Base-by-base conservation (phyloP, 306 rosid genomes). In the Vicia sativa region DNA sequence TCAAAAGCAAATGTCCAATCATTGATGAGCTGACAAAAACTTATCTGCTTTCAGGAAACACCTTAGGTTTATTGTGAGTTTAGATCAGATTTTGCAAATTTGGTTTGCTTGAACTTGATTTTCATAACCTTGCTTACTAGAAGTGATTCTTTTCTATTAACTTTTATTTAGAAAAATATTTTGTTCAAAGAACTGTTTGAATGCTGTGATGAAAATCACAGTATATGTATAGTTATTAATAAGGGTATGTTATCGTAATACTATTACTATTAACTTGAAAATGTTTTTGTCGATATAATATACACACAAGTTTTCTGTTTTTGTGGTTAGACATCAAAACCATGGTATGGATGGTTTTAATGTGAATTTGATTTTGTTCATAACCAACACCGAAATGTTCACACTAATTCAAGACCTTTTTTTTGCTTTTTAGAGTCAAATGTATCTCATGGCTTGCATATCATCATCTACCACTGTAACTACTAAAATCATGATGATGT, bases 241-340 rank as follows among this genome's bases (percentile, higher is more conserved):
- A 60, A 37, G 14, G 14, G 23, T 37, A 37, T 37, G n/a, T 60
- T 60, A 16, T 10, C 11, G 15, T 15, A 37, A 35, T 16, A 60
- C 18, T 37, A 37, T 60, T 60, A 18, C 10, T 38, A 37, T 60
- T 38, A 37, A 34, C 38, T 60, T 10, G 55, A 60, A 13, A 18
- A 16, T 18, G 16, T 60, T 60, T 35, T 60, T 35, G 14, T 37
- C 46, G 16, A 37, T 37, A 60, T 37, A 16, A 37, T 37, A 60
- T 16, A 60, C 9, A 11, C 4, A 16, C 7, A 59, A 34, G 4
- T 63, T 63, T 12, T 3, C 13, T 16, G 38, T 14, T 62, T n/a
- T n/a, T 18, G 55, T 15, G 48, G 69, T 64, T 64, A n/a, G 68
- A 13, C 68, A 62, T 39, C 48, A 16, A 60, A 60, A 60, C 46